Percentiles rank a stretch among this genome's conserved stretches.
Conservation (phyloP, 2,329 filamentous ascomycete genomes). For the Trichophaea hybrida region DNA sequence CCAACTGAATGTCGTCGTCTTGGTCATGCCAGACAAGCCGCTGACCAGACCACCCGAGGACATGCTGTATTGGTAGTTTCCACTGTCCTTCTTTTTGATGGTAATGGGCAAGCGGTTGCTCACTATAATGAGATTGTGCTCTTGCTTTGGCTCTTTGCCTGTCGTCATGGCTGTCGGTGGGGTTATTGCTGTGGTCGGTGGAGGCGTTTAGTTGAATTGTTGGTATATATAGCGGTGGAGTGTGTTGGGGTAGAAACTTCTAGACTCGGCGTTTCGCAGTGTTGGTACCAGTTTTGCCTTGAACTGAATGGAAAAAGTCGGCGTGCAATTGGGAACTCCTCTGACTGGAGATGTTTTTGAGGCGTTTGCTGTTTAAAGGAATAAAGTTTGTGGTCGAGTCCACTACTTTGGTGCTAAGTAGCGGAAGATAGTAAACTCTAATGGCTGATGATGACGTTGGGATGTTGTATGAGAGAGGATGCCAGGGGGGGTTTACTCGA, state of each 20-base stretch:
- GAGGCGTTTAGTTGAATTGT: neutral
- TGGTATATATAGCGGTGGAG: neutral
- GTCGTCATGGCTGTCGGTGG: neutral
- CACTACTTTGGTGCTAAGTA: too few species aligned
- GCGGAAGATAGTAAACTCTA: too few species aligned
- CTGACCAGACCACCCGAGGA: slow-evolving; percentile 93
- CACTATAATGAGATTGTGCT: slow-evolving; percentile 53
- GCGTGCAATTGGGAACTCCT: too few species aligned
- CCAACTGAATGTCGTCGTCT: slow-evolving; percentile 92
- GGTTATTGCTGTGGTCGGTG: neutral
- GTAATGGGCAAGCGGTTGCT: slow-evolving; percentile 94
- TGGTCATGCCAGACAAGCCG: slow-evolving; percentile 77
- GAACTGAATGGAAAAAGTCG: too few species aligned
- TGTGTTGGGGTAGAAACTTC: neutral
- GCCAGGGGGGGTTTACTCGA: too few species aligned
- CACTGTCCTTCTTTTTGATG: slow-evolving; percentile 84
- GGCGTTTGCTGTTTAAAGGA: too few species aligned
- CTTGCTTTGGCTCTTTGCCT: neutral
- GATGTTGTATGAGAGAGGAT: too few species aligned
- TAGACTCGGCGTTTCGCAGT: neutral
- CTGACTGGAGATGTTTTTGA: too few species aligned
- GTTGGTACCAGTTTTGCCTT: neutral
- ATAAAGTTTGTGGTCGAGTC: too few species aligned
- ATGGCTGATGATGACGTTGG: too few species aligned
- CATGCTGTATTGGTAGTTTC: slow-evolving; percentile 86